Evolutionary conservation across 1,139 yeast species (phyloP), one percentile per base, ranked within the genome.

Genomic region (Suhomyces maxii): DNA sequence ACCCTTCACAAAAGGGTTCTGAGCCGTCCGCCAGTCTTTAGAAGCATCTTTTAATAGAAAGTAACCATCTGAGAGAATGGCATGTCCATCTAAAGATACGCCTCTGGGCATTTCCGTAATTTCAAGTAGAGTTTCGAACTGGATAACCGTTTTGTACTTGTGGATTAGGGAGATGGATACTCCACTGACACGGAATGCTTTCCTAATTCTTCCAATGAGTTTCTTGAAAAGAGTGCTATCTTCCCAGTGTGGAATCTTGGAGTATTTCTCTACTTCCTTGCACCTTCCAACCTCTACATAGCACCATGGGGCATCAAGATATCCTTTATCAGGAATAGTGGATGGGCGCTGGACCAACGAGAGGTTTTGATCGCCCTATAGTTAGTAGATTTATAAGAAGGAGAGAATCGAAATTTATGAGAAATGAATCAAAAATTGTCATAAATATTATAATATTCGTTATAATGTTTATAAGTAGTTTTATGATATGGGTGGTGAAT

Each of bases 51-150:
- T 59, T 18, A 86, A 53, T 2, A 80, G 65, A 53, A 86, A 79
- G 53, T 72, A 70, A 1, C 74, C 81, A 10, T 69, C 65, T 0
- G 90, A 84, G 37, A 86, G 63, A 6, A 86, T 71, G 0, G 89
- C 73, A 64, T 86, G 91, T 6, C 82, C 81, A 61, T 86, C 91
- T 37, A 86, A 64, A 1, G 89, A 82, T 1, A 81, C 69, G 36
- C 66, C 68, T 43, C 88, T 67, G 6, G 86, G 80, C 37, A 82
- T 69, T 45, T 76, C 78, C n/a, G 65, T 65, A 49, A 71, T 65
- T 25, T 74, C 75, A 14, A 82, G 67, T 25, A 73, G 61, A 2
- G 77, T 72, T 47, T 79, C 78, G 53, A 69, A 70, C 56, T 82
- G 81, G 26, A 82, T 70, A 7, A 73, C 49, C 41, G 81, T 85